These are phyloP conservation scores for Botryosphaeria dothidea DNA, from an alignment of 2,329 filamentous ascomycete species.

Conservation along the genomic window DNA sequence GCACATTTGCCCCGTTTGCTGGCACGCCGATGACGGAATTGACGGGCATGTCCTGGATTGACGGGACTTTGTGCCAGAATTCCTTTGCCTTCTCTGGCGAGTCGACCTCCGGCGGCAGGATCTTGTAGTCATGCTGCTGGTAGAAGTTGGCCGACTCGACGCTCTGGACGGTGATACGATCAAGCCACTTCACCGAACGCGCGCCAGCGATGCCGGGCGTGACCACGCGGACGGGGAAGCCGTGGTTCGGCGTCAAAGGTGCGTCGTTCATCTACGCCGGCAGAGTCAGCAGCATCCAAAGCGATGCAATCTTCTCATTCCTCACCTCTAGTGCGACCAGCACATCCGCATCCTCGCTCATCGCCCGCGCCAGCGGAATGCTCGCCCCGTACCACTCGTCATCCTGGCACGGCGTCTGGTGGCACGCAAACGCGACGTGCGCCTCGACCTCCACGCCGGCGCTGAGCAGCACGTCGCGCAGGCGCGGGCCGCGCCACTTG, in stretches of 20 bases:
- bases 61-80: conserved; percentile 53
- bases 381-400: conserved; percentile 60
- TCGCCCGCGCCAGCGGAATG: conserved; percentile 50
- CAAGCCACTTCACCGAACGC: conserved; percentile 59
- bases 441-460: conserved; percentile 44
- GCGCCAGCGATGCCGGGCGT: conserved; percentile 57
- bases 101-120: conserved; percentile 55
- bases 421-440: conserved; percentile 60
- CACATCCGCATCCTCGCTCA: conserved; percentile 46
- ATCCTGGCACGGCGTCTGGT: conserved; percentile 53
- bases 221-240: conserved; percentile 53
- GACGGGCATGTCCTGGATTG: conserved; percentile 58
- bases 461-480: conserved; percentile 53
- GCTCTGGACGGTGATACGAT: conserved; percentile 53
- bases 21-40: conserved; percentile 58
- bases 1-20: conserved; percentile 45
- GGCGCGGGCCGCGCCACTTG: conserved; percentile 55
- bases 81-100: conserved; percentile 51
- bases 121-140: conserved; percentile 61
- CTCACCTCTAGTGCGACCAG: conserved; percentile 49
- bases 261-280: conserved; percentile 52
- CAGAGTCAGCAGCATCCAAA: no score
- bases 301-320: no score
- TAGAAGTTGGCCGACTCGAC: conserved; percentile 57
- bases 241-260: conserved; percentile 50